Conservation (phyloP, 352 stramenopile species). For the Globisporangium viniferum region DNA sequence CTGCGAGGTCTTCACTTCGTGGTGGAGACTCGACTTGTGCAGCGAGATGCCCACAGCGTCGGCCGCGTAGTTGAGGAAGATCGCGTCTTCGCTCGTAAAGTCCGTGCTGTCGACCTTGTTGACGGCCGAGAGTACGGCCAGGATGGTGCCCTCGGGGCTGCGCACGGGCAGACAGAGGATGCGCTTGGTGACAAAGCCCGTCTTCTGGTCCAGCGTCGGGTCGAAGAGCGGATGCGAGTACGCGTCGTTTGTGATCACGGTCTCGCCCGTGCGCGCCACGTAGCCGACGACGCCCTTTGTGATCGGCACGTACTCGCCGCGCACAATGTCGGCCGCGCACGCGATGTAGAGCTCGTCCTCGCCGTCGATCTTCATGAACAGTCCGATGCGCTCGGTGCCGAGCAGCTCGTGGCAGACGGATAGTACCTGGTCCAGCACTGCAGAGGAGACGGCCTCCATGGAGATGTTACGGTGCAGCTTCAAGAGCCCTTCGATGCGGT, state of each 20-base stretch:
- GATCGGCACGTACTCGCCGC: slow-evolving; percentile 68
- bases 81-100: slow-evolving; percentile 59
- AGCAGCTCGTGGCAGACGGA: slow-evolving; percentile 72
- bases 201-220: slow-evolving; percentile 63
- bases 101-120: slow-evolving; percentile 76
- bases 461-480: slow-evolving; percentile 74
- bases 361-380: slow-evolving; percentile 71
- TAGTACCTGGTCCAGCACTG: slow-evolving; percentile 60
- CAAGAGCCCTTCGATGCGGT: slow-evolving; percentile 63
- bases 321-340: slow-evolving; percentile 50
- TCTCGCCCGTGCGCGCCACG: slow-evolving; percentile 62
- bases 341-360: slow-evolving; percentile 71
- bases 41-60: slow-evolving; percentile 65
- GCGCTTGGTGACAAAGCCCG: slow-evolving; percentile 53
- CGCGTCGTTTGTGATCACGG: slow-evolving; percentile 66
- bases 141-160: slow-evolving; percentile 48
- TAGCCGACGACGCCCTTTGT: slow-evolving; percentile 65
- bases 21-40: slow-evolving; percentile 66
- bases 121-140: slow-evolving; percentile 63
- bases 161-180: slow-evolving; percentile 65
- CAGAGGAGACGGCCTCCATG: slow-evolving; percentile 55
- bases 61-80: slow-evolving; percentile 73
- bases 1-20: slow-evolving; percentile 66
- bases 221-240: slow-evolving; percentile 64
- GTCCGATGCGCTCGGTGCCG: slow-evolving; percentile 54